phyloP scores from a whole-genome alignment of 495 filamentous ascomycete genomes.

The Xylaria cubensis region DNA sequence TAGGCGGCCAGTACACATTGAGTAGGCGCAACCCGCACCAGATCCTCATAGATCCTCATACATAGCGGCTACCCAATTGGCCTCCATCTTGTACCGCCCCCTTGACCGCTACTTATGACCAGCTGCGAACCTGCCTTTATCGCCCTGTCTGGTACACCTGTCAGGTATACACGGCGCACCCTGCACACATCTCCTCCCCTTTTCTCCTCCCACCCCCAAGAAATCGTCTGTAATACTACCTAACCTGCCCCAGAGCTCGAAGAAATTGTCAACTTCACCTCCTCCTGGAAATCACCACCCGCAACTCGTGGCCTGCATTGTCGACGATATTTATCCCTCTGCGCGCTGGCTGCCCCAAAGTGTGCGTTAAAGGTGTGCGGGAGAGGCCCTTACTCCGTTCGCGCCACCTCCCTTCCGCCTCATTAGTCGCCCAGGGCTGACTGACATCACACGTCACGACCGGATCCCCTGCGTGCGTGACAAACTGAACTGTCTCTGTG shows the following conservation, averaged over 20 bases:
- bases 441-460: slow-evolving; percentile 21
- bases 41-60: slow-evolving; percentile 19
- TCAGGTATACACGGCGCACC: slow-evolving; percentile 14
- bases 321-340: slow-evolving; percentile 21
- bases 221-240: slow-evolving; percentile 22
- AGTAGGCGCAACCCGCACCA: slow-evolving; percentile 18
- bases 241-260: slow-evolving; percentile 17
- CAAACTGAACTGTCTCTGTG: slow-evolving; percentile 22
- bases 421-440: slow-evolving; percentile 6
- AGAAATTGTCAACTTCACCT: slow-evolving; percentile 17
- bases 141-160: slow-evolving; percentile 3
- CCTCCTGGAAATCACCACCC: slow-evolving; percentile 5
- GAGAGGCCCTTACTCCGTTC: neutral
- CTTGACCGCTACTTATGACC: slow-evolving; percentile 29
- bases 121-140: neutral
- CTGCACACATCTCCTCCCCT: slow-evolving; percentile 20
- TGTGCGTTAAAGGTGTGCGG: slow-evolving; percentile 12
- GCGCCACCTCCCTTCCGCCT: neutral
- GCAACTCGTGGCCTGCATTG: slow-evolving; percentile 4
- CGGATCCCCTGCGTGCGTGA: neutral
- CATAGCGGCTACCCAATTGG: slow-evolving; percentile 10
- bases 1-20: slow-evolving; percentile 7
- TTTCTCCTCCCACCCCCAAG: slow-evolving; percentile 3
- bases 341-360: slow-evolving; percentile 22
- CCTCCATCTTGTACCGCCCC: slow-evolving; percentile 25